Base-by-base conservation (phyloP, 1,284 basidiomycete species). In the Cryptococcus maquisensis region DNA sequence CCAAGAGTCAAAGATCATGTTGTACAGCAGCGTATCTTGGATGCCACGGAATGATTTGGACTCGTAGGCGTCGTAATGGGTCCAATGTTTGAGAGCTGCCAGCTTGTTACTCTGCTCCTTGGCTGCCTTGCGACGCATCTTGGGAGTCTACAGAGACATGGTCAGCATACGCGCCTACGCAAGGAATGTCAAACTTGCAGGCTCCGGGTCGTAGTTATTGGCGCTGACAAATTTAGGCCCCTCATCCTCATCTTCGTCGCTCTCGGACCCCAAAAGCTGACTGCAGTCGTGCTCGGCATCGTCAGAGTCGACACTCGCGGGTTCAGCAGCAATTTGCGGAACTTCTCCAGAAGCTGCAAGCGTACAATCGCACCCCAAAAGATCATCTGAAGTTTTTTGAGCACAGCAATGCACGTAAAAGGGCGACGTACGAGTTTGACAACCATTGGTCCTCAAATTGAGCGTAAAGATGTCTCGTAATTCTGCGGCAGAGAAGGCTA, bases 401-500 rank as follows among this genome's bases (percentile, higher is more conserved):
- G 28, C 37, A 5, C 47, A 39, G 45, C 46, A 13, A 16, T 36
- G 20, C 15, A 15, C 13, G 36, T n/a, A 36, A 21, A 36, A 16
- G 18, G n/a, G 12, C 4, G 18, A 21, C 36, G 15, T 20, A 71
- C 81, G 96, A 2, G 95, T 98, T 56, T 94, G 87, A 76, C 92
- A 97, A 3, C 81, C 72, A 52, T 74, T 76, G 0, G 93, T 95
- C 50, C 86, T 79, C 0, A 82, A 78, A 72, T 95, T 85, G 38
- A 97, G 79, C 8, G 85, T 86, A 76, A 98, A 99, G 61, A 99
- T 90, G 68, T 94, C 91, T 46, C 85, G 84, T 24, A 96, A 81
- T 86, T 97, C 93, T 74, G 89, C 89, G n/a, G 81, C 79, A 1
- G 87, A 88, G 78, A 96, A 96, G 0, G 90, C 89, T 72, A 20